phyloP scores from a whole-genome alignment of 176 grass and related monocot species.

The Rhynchospora pubera region DNA sequence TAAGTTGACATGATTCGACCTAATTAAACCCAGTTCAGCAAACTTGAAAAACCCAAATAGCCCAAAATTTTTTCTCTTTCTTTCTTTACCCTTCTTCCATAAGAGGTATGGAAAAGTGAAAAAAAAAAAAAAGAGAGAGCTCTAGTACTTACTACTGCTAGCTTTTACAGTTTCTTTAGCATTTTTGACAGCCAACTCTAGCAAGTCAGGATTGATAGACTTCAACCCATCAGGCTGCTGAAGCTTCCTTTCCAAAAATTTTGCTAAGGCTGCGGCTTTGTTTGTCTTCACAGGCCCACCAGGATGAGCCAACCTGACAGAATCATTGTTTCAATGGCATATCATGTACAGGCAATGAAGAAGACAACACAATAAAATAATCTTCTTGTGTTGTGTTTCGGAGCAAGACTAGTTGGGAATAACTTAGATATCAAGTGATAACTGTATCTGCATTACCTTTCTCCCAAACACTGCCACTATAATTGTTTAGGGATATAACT shows the following conservation, averaged over 20 bases:
- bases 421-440: neutral
- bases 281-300: slow-evolving; percentile 86
- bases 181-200: slow-evolving; percentile 73
- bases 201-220: slow-evolving; percentile 69
- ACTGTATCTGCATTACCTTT: neutral
- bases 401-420: neutral
- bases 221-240: slow-evolving; percentile 80
- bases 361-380: neutral
- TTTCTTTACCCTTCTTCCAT: neutral
- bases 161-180: slow-evolving; percentile 68
- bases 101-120: neutral
- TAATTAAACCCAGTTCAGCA: neutral
- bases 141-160: slow-evolving; percentile 44
- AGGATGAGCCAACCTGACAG: slow-evolving; percentile 71
- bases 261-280: slow-evolving; percentile 95
- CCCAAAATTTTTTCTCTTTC: neutral
- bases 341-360: neutral
- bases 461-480: neutral
- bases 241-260: slow-evolving; percentile 96
- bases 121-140: neutral
- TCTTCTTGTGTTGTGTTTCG: neutral
- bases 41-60: neutral
- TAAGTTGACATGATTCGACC: neutral
- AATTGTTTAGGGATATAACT: neutral
- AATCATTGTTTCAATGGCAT: neutral